A percentile compares a stretch with the other conserved stretches of the same genome.
Conservation (phyloP, 2,329 filamentous ascomycete genomes). For the Diaporthe vaccinii region DNA sequence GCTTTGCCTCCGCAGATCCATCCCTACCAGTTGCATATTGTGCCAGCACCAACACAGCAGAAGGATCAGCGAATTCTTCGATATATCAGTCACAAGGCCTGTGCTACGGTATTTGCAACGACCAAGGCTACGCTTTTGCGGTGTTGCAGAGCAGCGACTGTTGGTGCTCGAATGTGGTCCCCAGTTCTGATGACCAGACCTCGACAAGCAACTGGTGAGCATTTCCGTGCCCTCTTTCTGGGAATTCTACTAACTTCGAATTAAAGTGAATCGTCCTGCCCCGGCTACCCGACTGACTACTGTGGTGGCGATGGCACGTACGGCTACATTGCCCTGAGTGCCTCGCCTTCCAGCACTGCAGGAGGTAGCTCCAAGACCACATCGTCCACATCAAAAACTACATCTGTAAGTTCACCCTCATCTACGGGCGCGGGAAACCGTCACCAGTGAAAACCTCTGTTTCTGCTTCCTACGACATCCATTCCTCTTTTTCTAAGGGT, state of each 20-base stretch:
- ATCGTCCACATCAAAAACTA: conserved; percentile 39
- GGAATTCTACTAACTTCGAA: neutral
- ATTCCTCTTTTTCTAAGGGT: conserved; percentile 19
- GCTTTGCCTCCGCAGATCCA: conserved; percentile 45
- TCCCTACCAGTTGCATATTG: conserved; percentile 58
- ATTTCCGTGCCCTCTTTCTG: too few species aligned
- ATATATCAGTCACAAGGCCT: conserved; percentile 78
- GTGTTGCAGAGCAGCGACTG: conserved; percentile 75
- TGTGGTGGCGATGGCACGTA: conserved; percentile 75
- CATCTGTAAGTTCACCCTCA: conserved; percentile 41
- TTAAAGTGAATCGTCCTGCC: conserved; percentile 64
- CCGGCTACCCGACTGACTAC: conserved; percentile 75
- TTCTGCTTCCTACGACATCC: conserved; percentile 26
- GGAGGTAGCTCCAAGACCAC: conserved; percentile 42
- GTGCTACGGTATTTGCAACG: conserved; percentile 72
- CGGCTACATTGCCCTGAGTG: conserved; percentile 72
- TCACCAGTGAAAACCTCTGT: neutral
- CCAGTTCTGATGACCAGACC: conserved; percentile 59
- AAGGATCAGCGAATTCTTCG: conserved; percentile 57
- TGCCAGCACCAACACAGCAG: conserved; percentile 61
- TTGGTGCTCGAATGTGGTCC: conserved; percentile 82
- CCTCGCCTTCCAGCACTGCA: conserved; percentile 70
- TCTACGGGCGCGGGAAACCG: neutral
- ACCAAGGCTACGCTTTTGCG: conserved; percentile 72
- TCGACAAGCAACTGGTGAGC: conserved; percentile 60